Conservation (phyloP, 75 land plant species). For the Picea glauca region DNA sequence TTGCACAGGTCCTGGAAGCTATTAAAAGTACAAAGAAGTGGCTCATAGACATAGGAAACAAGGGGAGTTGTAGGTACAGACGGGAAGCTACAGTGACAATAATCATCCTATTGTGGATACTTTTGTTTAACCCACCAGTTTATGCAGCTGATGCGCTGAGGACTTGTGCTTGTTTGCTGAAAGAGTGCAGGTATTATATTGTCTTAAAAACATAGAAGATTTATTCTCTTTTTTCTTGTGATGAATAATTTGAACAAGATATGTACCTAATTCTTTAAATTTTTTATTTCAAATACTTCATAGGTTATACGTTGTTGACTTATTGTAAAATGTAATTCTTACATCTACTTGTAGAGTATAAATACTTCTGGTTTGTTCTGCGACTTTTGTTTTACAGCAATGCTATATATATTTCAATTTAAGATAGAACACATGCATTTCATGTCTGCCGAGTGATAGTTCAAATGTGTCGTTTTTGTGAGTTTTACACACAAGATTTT, state of each 20-base stretch:
- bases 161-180: conserved; percentile 67
- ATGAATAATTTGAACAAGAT: neutral
- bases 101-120: conserved; percentile 21
- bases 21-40: conserved; percentile 3
- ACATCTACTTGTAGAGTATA: neutral
- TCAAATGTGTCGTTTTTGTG: neutral
- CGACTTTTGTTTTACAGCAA: neutral
- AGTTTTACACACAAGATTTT: neutral
- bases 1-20: neutral
- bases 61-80: neutral
- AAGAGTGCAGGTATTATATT: conserved; percentile 62
- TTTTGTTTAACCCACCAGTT: conserved; percentile 40
- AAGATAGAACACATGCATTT: neutral
- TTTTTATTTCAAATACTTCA: neutral
- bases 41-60: neutral
- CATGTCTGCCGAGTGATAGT: neutral
- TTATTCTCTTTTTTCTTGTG: neutral
- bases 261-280: neutral
- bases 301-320: neutral
- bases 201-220: neutral
- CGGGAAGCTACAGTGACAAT: conserved; percentile 5
- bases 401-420: neutral
- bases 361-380: neutral
- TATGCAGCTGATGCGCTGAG: conserved; percentile 70
- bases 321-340: neutral